These are phyloP conservation scores for Aspergillus proliferans DNA, from an alignment of 2,329 filamentous ascomycete species.

Conservation along the genomic window DNA sequence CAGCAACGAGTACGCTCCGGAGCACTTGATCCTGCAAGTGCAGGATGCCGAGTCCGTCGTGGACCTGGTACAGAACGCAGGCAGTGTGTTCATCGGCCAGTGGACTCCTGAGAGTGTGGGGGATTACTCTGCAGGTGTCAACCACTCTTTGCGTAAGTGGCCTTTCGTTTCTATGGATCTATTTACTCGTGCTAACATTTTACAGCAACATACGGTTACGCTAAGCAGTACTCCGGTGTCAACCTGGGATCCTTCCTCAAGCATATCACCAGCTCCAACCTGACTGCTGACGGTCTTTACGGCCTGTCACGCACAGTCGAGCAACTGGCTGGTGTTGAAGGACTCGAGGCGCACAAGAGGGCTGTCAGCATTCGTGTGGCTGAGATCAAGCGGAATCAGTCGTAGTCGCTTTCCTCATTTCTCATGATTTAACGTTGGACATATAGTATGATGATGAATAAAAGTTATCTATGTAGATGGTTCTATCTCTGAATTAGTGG, in stretches of 20 bases:
- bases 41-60: conserved; percentile 68
- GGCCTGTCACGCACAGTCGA: conserved; percentile 88
- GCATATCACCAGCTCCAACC: conserved; percentile 90
- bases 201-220: conserved; percentile 90
- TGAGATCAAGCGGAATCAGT: conserved; percentile 26
- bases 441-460: background rate
- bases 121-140: conserved; percentile 96
- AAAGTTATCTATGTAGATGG: background rate
- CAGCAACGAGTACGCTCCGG: conserved; percentile 92
- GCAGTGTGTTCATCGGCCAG: conserved; percentile 88
- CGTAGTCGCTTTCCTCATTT: background rate
- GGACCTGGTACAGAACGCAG: conserved; percentile 80
- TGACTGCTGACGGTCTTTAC: conserved; percentile 75
- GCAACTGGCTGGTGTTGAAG: conserved; percentile 89
- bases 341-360: conserved; percentile 83
- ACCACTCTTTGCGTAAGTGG: conserved; percentile 88
- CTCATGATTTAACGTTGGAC: background rate
- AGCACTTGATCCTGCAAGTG: conserved; percentile 91
- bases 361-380: conserved; percentile 62
- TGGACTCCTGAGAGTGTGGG: conserved; percentile 98
- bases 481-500: background rate
- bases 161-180: background rate
- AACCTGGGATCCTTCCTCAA: conserved; percentile 95
- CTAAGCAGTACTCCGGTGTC: conserved; percentile 96
- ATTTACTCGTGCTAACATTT: conserved; percentile 14